These are phyloP conservation scores for Sporobolomyces roseus DNA, from an alignment of 768 basidiomycete genomes.

Conservation along the genomic window DNA sequence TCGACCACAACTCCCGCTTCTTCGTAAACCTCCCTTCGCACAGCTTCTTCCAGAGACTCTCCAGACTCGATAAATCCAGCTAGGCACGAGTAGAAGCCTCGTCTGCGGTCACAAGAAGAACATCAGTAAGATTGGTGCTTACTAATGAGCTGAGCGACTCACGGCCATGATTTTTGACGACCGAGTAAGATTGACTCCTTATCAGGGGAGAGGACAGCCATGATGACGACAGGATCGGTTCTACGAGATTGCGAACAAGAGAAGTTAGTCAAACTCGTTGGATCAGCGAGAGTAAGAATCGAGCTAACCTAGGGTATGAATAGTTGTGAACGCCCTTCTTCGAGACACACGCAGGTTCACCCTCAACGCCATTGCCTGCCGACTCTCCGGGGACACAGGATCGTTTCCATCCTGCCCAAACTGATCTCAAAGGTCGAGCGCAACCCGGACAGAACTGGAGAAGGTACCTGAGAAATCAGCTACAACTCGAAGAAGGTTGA, in stretches of 20 bases:
- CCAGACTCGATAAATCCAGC: constrained; percentile 94
- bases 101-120: constrained; percentile 45
- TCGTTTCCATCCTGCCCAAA: constrained; percentile 97
- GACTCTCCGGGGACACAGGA: constrained; percentile 59
- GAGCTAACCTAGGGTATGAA: constrained; percentile 35
- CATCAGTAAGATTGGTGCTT: no score
- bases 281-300: not conserved
- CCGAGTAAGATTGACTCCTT: constrained; percentile 83
- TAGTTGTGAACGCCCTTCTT: constrained; percentile 86
- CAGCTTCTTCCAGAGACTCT: constrained; percentile 90
- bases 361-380: constrained; percentile 6
- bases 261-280: no score
- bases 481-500: not conserved
- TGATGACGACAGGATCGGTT: constrained; percentile 86
- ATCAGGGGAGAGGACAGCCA: constrained; percentile 73
- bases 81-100: constrained; percentile 72
- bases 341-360: constrained; percentile 34
- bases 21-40: constrained; percentile 88
- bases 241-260: constrained; percentile 53
- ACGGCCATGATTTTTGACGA: constrained; percentile 58
- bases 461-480: not conserved
- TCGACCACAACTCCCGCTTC: constrained; percentile 87
- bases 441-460: constrained; percentile 73
- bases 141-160: not conserved
- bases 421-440: constrained; percentile 70